Base-by-base conservation (phyloP, 2,329 filamentous ascomycete genomes). In the Thielaviopsis euricoi region DNA sequence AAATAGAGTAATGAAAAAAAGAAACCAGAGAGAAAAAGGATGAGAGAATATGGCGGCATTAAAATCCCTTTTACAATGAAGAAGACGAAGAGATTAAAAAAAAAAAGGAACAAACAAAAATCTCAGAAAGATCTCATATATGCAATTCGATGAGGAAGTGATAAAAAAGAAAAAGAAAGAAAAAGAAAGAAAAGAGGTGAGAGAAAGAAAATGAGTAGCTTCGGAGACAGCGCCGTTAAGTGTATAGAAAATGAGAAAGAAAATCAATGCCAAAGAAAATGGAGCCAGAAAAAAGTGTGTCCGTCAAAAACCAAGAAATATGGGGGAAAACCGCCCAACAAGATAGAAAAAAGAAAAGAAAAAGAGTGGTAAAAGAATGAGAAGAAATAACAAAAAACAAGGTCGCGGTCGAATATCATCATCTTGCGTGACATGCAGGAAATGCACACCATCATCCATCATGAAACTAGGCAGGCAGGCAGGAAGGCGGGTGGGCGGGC, bases 221-320 rank as follows among this genome's bases (percentile, higher is more conserved):
- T 19, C 9, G 3, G 6, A 3, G n/a, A 48, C 10, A n/a, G n/a
- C n/a, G n/a, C n/a, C 7, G 43, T 9, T 21, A n/a, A 48, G 43
- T 48, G 43, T 48, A 48, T 48, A 48, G n/a, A 10, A 48, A 21
- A 53, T 33, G 37, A 56, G 57, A 57, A 43, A 48, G 53, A 59
- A 58, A 29, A 48, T 50, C 50, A 54, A 53, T 50, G 52, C 33
- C 50, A 52, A 52, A 9, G 50, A 29, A 29, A 26, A 19, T 48
- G 7, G 43, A 48, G 43, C 46, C 55, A 40, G 21, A 3, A n/a
- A 33, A n/a, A 43, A 12, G 7, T 25, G 49, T n/a, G 15, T 40
- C 55, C 33, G 26, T 54, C 40, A 50, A 54, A 53, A 22, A 51
- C n/a, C 26, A 25, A 43, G 29, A 33, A 53, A 37, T 33, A 33